phyloP scores from a whole-genome alignment of 2,329 filamentous ascomycete species.

The Lizonia empirigonia region DNA sequence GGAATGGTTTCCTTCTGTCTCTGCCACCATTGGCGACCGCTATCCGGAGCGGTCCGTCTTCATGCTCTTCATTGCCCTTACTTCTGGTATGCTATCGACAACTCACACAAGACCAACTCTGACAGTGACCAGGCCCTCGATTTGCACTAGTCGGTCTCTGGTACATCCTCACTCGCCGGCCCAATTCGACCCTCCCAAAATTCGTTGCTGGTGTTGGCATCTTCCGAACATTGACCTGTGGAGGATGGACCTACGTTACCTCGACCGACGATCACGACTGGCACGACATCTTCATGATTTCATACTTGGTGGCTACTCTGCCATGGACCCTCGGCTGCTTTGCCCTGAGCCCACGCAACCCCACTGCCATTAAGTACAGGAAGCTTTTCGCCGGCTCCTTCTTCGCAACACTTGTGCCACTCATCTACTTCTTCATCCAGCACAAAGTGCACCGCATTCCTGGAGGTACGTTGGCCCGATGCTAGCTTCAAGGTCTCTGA shows the following conservation, averaged over 20 bases:
- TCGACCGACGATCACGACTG: conserved; percentile 98
- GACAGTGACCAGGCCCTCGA: conserved; percentile 69
- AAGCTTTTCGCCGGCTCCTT: conserved; percentile 84
- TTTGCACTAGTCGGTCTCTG: conserved; percentile 90
- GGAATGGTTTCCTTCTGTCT: conserved; percentile 97
- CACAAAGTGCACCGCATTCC: conserved; percentile 95
- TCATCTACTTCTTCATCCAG: conserved; percentile 97
- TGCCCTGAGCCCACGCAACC: conserved; percentile 82
- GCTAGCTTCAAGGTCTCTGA: background rate
- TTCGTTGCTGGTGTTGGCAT: conserved; percentile 80
- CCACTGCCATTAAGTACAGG: conserved; percentile 81
- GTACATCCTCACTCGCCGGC: conserved; percentile 84
- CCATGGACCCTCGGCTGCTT: conserved; percentile 95
- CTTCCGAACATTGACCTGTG: conserved; percentile 89
- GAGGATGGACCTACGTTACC: conserved; percentile 97
- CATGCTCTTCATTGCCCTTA: conserved; percentile 95
- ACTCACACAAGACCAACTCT: conserved; percentile 6
- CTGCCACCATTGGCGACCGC: conserved; percentile 93
- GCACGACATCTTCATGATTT: conserved; percentile 99
- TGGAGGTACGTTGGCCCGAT: conserved; percentile 69
- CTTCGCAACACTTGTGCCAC: conserved; percentile 85
- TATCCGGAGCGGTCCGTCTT: conserved; percentile 97
- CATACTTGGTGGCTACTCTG: conserved; percentile 89
- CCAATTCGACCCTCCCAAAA: conserved; percentile 77
- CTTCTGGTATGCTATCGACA: conserved; percentile 66